Evolutionary conservation across 2,329 filamentous ascomycete genomes (phyloP).

Genomic region (Xylariaceae sp.): DNA sequence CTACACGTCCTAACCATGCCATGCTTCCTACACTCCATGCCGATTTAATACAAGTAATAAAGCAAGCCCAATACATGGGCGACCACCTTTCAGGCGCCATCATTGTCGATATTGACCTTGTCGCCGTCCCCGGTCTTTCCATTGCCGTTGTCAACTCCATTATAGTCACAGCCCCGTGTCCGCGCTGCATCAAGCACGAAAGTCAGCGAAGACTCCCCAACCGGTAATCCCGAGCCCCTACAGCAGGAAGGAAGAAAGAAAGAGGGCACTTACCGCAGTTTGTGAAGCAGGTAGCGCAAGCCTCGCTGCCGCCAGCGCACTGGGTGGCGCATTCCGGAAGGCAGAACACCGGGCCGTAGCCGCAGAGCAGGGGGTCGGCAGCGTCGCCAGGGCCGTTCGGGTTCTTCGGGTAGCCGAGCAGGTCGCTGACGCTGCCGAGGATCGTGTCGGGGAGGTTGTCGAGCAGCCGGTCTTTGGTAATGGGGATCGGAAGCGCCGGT

Average conservation of each 20-base stretch:
- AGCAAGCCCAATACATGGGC: too few relatives aligned
- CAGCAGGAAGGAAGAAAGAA: background rate
- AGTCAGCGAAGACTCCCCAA: conserved; percentile 1
- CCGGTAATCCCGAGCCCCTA: background rate
- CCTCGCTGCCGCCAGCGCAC: conserved; percentile 9
- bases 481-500: conserved; percentile 7
- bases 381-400: background rate
- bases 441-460: conserved; percentile 12
- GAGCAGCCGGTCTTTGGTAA: background rate
- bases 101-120: too few relatives aligned
- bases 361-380: conserved; percentile 1
- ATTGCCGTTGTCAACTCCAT: too few relatives aligned
- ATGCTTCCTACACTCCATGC: background rate
- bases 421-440: conserved; percentile 10
- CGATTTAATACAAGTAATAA: too few relatives aligned
- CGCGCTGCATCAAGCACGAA: background rate
- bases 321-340: conserved; percentile 15
- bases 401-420: conserved; percentile 15
- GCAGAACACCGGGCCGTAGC: conserved; percentile 14
- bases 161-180: background rate
- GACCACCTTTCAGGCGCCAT: too few relatives aligned
- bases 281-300: conserved; percentile 20
- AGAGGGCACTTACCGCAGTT: conserved; percentile 21
- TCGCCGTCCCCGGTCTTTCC: too few relatives aligned
- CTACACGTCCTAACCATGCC: background rate